Percentiles rank a stretch among this genome's conserved stretches.
These are phyloP conservation scores for Salvia sclarea DNA, from an alignment of 305 asterid genomes.

Conservation along the genomic window DNA sequence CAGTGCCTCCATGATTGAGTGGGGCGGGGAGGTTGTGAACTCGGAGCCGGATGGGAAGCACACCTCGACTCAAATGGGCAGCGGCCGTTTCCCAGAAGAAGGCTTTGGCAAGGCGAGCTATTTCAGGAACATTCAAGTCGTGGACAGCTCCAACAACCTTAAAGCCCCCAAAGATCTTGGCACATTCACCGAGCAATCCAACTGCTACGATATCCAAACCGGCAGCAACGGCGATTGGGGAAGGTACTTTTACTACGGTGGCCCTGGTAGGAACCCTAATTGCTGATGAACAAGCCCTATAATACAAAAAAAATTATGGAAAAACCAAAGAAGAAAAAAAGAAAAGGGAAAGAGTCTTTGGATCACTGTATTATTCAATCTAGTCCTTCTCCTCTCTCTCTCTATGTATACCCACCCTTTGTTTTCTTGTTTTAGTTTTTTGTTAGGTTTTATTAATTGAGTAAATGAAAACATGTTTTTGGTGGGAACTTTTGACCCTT, in stretches of 20 bases:
- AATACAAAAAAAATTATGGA: background rate
- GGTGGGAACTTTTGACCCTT: slow-evolving; percentile 53
- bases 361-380: slow-evolving; percentile 46
- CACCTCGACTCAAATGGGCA: slow-evolving; percentile 85
- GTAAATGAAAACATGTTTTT: slow-evolving; percentile 35
- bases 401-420: slow-evolving; percentile 10
- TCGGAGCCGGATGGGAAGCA: slow-evolving; percentile 68
- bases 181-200: slow-evolving; percentile 70
- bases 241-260: slow-evolving; percentile 76
- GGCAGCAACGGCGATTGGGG: slow-evolving; percentile 79
- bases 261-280: slow-evolving; percentile 80
- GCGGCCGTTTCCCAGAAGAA: slow-evolving; percentile 81
- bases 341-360: background rate
- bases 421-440: slow-evolving; percentile 34
- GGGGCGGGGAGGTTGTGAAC: slow-evolving; percentile 91
- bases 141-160: slow-evolving; percentile 79
- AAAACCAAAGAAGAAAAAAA: background rate
- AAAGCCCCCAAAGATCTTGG: slow-evolving; percentile 67
- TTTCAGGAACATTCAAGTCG: slow-evolving; percentile 77
- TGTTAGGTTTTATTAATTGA: slow-evolving; percentile 31
- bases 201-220: slow-evolving; percentile 69
- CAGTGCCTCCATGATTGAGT: slow-evolving; percentile 75
- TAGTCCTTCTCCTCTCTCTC: slow-evolving; percentile 34
- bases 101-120: slow-evolving; percentile 84
- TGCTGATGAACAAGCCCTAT: slow-evolving; percentile 47